Evolutionary conservation across 106 monocot species (phyloP), one percentile per base, ranked within the genome.

Genomic region (Acorus gramineus): DNA sequence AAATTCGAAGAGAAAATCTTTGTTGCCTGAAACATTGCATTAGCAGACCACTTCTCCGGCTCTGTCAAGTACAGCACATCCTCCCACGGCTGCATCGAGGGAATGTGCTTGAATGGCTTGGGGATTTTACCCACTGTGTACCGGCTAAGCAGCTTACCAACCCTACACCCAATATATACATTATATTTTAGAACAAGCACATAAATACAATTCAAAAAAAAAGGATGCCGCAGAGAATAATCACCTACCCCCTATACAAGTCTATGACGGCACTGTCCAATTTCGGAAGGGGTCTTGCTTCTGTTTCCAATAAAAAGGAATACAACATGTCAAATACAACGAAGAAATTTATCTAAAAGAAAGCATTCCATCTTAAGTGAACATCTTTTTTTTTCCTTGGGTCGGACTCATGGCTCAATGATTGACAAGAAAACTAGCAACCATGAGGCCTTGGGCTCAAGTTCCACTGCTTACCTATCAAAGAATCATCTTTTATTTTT

Each of bases 121-220:
- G 96, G 96, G 11, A 98, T 72, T 73, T 91, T 98, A 48, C 96
- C 96, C 61, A 43, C 85, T 70, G 96, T 91, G 66, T 98, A 98
- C 59, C 87, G 80, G 67, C 82, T 91, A 14, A 98, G 58, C 6
- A 87, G 60, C 63, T 79, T 74, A 3, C 96, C 96, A 46, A 98
- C 85, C 67, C 96, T 98, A 74, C 47, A 28, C 0, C 28, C 28
- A 28, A 28, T 28, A 28, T 28, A 28, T 1, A 28, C 28, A 28
- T 28, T 28, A 28, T 28, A 28, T 1, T 28, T 28, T 28, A 28
- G 28, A 28, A 28, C 28, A 28, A 28, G 28, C 1, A 28, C 28
- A 28, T 28, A 28, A 28, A 28, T 58, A 2, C 7, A 14, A 48
- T 65, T 14, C 6, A 28, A 13, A 61, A 66, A 61, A 74, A 42